Evolutionary conservation across 805 yeast genomes (phyloP).

Genomic region (Candida orba): DNA sequence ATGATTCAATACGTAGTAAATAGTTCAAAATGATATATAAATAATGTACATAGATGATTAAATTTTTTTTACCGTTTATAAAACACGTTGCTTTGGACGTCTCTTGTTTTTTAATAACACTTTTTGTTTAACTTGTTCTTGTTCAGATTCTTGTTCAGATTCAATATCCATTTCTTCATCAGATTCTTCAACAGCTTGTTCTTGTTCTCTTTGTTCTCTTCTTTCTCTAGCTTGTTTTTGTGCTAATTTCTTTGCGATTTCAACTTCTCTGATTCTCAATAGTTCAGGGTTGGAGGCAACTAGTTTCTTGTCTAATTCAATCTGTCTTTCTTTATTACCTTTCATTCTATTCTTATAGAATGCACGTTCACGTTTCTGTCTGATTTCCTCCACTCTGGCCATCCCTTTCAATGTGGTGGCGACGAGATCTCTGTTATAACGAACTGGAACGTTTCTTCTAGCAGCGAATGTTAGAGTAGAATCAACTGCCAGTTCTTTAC

Average conservation of each 20-base stretch:
- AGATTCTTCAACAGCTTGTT: constrained; percentile 35
- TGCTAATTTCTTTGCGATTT: constrained; percentile 69
- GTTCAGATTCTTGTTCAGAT: constrained; percentile 40
- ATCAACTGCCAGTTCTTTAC: constrained; percentile 96
- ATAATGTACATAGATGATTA: constrained; percentile 2
- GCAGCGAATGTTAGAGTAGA: constrained; percentile 94
- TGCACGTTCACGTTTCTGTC: constrained; percentile 94
- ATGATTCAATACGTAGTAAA: constrained; percentile 9
- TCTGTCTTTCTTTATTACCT: constrained; percentile 85
- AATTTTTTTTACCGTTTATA: background rate
- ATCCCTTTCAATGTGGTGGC: constrained; percentile 91
- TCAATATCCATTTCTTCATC: constrained; percentile 53
- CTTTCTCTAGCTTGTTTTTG: constrained; percentile 55
- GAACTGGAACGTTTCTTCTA: constrained; percentile 95
- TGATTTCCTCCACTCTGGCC: constrained; percentile 92
- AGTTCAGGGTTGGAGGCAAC: constrained; percentile 86
- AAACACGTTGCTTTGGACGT: constrained; percentile 21
- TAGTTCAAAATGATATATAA: background rate
- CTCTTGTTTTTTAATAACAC: constrained; percentile 24
- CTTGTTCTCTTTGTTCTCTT: constrained; percentile 33
- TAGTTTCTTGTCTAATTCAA: constrained; percentile 79
- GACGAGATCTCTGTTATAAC: constrained; percentile 95
- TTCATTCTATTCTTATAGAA: constrained; percentile 99
- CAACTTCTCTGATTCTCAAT: constrained; percentile 89
- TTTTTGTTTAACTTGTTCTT: constrained; percentile 37